phyloP scores from a whole-genome alignment of 192 early-diverging fungal genomes.

The Phlyctochytrium planicorne region DNA sequence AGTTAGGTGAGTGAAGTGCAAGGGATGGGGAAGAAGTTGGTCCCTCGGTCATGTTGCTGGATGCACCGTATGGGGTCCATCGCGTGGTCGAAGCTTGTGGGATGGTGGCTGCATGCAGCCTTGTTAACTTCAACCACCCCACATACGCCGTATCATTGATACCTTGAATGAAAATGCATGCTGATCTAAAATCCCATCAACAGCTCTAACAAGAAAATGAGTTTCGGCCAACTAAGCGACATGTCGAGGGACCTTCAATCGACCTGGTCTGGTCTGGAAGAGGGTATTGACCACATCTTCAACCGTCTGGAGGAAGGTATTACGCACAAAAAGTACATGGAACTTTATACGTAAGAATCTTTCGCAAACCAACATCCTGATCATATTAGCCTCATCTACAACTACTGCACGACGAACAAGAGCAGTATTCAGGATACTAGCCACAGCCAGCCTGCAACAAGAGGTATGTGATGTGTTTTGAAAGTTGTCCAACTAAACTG shows the following conservation, averaged over 20 bases:
- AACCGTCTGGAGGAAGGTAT: conserved; percentile 72
- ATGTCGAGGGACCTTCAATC: conserved; percentile 38
- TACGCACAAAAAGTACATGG: conserved; percentile 73
- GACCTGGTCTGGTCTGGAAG: conserved; percentile 75
- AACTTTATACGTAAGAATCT: conserved; percentile 81
- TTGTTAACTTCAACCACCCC: too few species aligned
- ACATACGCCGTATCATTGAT: too few species aligned
- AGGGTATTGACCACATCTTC: conserved; percentile 81
- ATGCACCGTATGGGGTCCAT: too few species aligned
- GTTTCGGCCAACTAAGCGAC: not conserved
- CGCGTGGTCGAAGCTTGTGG: too few species aligned
- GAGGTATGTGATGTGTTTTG: not conserved
- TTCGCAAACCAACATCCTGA: not conserved
- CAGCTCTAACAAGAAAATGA: not conserved
- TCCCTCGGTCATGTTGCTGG: too few species aligned
- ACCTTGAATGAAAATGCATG: too few species aligned
- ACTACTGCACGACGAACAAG: conserved; percentile 69
- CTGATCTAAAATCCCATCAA: too few species aligned
- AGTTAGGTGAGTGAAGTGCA: too few species aligned
- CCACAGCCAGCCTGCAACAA: not conserved
- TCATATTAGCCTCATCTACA: conserved; percentile 63
- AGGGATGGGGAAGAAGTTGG: too few species aligned
- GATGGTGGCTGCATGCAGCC: too few species aligned
- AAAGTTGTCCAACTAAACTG: conserved; percentile 9
- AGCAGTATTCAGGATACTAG: conserved; percentile 11